Base-by-base conservation (phyloP, 192 early-diverging fungal species). In the Coemansia sp. region DNA sequence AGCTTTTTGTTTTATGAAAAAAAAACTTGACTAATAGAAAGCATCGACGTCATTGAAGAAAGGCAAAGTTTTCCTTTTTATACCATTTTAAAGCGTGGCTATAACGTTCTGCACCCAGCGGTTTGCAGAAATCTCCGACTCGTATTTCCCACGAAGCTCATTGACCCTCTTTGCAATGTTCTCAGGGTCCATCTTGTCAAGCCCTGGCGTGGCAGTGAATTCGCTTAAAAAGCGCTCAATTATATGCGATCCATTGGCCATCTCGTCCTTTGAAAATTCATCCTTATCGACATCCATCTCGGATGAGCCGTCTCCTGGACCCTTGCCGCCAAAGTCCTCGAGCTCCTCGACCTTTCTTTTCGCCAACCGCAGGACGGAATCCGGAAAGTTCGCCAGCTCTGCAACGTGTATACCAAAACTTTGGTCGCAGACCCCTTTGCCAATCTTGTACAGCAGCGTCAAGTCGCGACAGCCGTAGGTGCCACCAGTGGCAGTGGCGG, bases 331-430 rank as follows among this genome's bases (percentile, higher is more conserved):
- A 78, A 89, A 92, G 65, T 92, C 89, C 77, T 97, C 96, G 16
- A 97, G 74, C 82, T 97, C 94, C 22, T 88, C 85, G 9, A 90
- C 94, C 75, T 97, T 98, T 10, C 88, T 78, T 68, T 91, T 94
- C 18, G 96, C 93, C 46, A 98, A 79, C 47, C 86, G 69, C 4
- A 99, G 89, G 12, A 96, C 91, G 1, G 86, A 80, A 9, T 88
- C 84, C 1, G 97, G 95, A 63, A 99, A 98, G 63, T 91, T 88
- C 4, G 95, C 95, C 67, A 99, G 68, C 70, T 95, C 92, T 0
- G 97, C 97, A 19, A 99, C 97, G 73, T 99, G 95, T 62, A 99
- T 99, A 49, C 97, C 97, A 85, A 98, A 99, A 66, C 93, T 95
- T 73, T 99, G 93, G 74, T 98, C 95, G 71, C 95, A 96, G 0